phyloP scores from a whole-genome alignment of 169 alveolate genomes.

The Cyclospora cayetanensis region DNA sequence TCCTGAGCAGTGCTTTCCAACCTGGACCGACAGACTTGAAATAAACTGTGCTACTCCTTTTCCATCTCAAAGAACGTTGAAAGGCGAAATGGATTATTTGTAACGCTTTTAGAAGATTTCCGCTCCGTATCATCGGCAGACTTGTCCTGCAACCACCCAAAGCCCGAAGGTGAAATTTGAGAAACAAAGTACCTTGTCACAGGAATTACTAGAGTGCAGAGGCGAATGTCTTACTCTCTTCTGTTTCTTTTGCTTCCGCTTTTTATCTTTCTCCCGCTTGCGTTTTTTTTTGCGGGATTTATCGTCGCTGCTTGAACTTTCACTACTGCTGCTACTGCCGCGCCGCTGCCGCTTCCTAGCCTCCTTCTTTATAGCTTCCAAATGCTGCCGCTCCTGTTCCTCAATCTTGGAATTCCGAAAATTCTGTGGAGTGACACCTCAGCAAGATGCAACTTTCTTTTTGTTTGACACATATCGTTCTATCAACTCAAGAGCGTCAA shows the following conservation, averaged over 20 bases:
- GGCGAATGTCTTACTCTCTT: slow-evolving; percentile 28
- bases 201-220: no score
- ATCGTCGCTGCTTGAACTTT: slow-evolving; percentile 46
- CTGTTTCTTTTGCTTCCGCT: slow-evolving; percentile 50
- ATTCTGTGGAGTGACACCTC: slow-evolving; percentile 8
- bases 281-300: slow-evolving; percentile 60
- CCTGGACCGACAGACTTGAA: background rate
- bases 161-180: no score
- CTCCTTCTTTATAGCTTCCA: slow-evolving; percentile 52
- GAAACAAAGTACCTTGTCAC: no score
- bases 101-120: slow-evolving; percentile 32
- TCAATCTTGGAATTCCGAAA: slow-evolving; percentile 58
- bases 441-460: background rate
- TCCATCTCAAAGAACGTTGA: slow-evolving; percentile 55
- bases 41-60: slow-evolving; percentile 6
- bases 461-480: background rate
- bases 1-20: background rate
- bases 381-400: slow-evolving; percentile 65
- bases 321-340: slow-evolving; percentile 33
- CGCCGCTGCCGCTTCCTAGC: slow-evolving; percentile 63
- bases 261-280: slow-evolving; percentile 37
- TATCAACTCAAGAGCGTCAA: background rate
- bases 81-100: slow-evolving; percentile 55
- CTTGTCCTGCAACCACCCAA: slow-evolving; percentile 34
- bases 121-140: slow-evolving; percentile 6